phyloP scores from a whole-genome alignment of 2,329 filamentous ascomycete genomes.

The Calonectria pauciramosa region DNA sequence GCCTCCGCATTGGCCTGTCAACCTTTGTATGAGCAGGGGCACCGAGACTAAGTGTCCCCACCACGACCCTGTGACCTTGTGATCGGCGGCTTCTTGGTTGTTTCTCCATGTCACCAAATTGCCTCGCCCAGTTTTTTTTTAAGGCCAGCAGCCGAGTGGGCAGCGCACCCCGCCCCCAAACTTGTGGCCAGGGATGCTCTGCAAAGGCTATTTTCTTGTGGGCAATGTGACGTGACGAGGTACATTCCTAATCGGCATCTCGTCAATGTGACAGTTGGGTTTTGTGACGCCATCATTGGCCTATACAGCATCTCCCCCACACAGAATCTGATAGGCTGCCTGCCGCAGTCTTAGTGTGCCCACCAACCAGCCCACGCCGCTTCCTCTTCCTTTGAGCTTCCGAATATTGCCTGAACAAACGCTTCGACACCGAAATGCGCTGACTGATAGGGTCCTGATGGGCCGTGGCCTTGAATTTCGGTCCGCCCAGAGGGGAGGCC shows the following conservation, averaged over 20 bases:
- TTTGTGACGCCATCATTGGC: neutral
- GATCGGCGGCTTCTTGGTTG: neutral
- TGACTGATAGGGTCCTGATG: neutral
- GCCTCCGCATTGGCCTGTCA: neutral
- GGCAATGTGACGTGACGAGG: neutral
- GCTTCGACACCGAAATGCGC: neutral
- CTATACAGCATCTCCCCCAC: neutral
- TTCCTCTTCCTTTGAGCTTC: neutral
- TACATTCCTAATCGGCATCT: neutral
- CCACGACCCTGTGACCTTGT: neutral
- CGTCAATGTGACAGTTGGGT: neutral
- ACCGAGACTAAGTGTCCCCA: neutral
- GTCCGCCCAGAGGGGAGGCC: neutral
- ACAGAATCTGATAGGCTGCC: neutral
- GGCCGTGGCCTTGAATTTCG: neutral
- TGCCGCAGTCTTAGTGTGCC: neutral
- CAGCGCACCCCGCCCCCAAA: neutral
- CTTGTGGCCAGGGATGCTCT: neutral
- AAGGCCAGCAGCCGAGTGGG: neutral
- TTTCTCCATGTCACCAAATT: slow-evolving; percentile 1
- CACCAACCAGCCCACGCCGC: neutral
- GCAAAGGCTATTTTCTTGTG: neutral
- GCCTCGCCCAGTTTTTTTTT: neutral
- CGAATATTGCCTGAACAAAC: neutral
- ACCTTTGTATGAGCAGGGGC: neutral